phyloP scores from a whole-genome alignment of 441 rosid genomes.

The Eruca vesicaria region DNA sequence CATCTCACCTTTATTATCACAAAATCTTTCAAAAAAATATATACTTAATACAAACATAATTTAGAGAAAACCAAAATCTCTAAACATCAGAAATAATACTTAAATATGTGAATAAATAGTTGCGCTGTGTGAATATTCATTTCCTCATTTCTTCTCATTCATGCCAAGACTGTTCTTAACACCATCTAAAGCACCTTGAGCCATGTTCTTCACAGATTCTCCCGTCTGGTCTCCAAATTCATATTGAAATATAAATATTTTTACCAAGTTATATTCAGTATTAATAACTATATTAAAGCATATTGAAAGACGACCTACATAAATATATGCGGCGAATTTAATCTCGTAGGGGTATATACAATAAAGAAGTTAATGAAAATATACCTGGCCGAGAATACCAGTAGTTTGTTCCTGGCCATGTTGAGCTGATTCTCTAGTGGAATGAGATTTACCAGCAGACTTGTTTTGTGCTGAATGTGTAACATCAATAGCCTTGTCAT shows the following conservation, averaged over 20 bases:
- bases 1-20: constrained; percentile 10
- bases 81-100: neutral
- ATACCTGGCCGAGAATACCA: constrained; percentile 34
- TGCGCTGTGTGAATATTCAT: neutral
- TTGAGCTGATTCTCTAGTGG: constrained; percentile 20
- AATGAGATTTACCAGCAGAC: constrained; percentile 15
- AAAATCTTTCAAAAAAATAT: neutral
- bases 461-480: constrained; percentile 24
- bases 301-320: neutral
- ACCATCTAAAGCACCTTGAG: constrained; percentile 41
- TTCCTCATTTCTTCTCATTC: constrained; percentile 34
- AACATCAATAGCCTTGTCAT: constrained; percentile 17
- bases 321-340: neutral
- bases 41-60: constrained; percentile 24
- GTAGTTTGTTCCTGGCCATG: constrained; percentile 27
- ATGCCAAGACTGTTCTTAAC: constrained; percentile 44
- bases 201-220: constrained; percentile 40
- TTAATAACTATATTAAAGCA: neutral
- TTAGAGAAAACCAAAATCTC: neutral
- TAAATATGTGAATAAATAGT: constrained; percentile 16
- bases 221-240: constrained; percentile 30
- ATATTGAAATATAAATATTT: neutral
- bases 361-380: neutral
- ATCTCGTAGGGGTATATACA: neutral
- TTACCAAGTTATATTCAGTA: neutral